phyloP scores from a whole-genome alignment of 2,329 filamentous ascomycete species.

The Ophiostoma sp. region DNA sequence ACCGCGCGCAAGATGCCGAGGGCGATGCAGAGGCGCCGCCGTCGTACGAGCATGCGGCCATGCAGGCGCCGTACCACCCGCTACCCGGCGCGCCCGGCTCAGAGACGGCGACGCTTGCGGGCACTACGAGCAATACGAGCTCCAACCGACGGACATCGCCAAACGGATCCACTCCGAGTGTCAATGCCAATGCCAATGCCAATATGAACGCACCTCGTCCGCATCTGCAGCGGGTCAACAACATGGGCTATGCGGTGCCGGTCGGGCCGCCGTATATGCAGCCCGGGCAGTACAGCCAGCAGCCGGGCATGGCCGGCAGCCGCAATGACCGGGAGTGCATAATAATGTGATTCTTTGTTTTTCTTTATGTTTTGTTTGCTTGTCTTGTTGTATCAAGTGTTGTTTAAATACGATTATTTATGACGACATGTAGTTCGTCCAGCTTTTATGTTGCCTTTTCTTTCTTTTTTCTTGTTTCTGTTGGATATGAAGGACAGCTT shows the following conservation, averaged over 20 bases:
- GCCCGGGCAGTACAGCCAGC: neutral
- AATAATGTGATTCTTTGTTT: neutral
- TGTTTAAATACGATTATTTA: neutral
- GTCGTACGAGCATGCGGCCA: slow-evolving; percentile 54
- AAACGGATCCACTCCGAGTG: neutral
- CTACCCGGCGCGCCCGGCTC: slow-evolving; percentile 39
- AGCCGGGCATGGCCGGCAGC: neutral
- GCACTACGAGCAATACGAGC: neutral
- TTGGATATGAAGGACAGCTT: neutral
- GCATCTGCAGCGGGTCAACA: neutral
- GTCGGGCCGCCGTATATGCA: neutral
- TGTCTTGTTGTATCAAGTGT: too few species aligned
- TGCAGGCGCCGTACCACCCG: slow-evolving; percentile 48
- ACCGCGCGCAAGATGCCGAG: slow-evolving; percentile 37
- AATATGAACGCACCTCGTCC: neutral
- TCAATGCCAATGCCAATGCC: neutral
- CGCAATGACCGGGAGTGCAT: neutral
- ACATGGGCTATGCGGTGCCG: neutral
- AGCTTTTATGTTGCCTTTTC: neutral
- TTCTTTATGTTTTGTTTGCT: neutral
- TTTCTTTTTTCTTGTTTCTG: neutral
- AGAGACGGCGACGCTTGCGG: slow-evolving; percentile 12
- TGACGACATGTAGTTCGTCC: neutral
- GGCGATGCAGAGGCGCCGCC: slow-evolving; percentile 48
- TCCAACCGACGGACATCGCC: neutral